phyloP scores from a whole-genome alignment of 441 rosid species.

The Sinapis alba region DNA sequence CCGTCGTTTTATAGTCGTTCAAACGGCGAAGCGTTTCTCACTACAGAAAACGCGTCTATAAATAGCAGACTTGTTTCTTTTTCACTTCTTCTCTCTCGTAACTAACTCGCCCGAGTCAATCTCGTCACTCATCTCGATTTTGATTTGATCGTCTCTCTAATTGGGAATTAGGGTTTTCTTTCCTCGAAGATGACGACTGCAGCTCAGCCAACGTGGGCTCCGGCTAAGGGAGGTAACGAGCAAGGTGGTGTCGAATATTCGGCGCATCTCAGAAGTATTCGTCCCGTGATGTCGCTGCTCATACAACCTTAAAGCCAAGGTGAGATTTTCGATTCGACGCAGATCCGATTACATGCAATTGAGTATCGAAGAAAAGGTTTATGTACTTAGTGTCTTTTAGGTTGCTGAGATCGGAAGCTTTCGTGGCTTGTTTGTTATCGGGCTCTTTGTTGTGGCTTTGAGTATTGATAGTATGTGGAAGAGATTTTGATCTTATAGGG shows the following conservation, averaged over 20 bases:
- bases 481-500: not conserved
- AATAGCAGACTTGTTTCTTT: not conserved
- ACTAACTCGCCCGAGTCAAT: constrained; percentile 12
- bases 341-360: no score
- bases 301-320: not conserved
- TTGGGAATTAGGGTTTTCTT: constrained; percentile 17
- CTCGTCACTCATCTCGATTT: constrained; percentile 27
- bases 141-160: constrained; percentile 13
- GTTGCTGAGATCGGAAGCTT: no score
- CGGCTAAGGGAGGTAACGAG: constrained; percentile 97
- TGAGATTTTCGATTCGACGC: not conserved
- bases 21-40: not conserved
- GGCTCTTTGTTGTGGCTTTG: no score
- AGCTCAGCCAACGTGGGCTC: constrained; percentile 98
- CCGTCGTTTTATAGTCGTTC: not conserved
- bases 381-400: no score
- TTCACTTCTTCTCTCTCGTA: not conserved
- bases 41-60: not conserved
- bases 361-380: no score
- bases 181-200: constrained; percentile 74
- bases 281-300: not conserved
- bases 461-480: no score
- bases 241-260: constrained; percentile 84
- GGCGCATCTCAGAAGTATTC: not conserved
- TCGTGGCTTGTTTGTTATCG: no score